These are phyloP conservation scores for Raphanus sativus DNA, from an alignment of 345 rosid genomes.

Conservation along the genomic window DNA sequence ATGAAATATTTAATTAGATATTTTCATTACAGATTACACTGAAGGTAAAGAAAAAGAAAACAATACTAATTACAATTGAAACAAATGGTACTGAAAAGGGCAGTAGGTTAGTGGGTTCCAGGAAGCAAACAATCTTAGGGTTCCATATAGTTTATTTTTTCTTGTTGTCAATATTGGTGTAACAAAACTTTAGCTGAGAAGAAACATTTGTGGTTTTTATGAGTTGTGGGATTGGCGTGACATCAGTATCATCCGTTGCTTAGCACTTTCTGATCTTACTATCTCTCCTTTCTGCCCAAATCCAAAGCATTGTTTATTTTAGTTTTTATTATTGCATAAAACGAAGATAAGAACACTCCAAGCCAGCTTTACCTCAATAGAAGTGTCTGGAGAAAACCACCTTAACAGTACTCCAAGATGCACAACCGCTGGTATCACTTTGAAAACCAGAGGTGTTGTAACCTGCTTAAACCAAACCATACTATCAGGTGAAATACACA, in stretches of 20 bases:
- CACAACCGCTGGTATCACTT: slow-evolving; percentile 50
- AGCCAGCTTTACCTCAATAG: slow-evolving; percentile 39
- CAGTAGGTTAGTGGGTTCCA: slow-evolving; percentile 6
- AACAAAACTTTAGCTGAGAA: slow-evolving; percentile 1
- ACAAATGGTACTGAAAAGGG: not conserved
- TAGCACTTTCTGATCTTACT: slow-evolving; percentile 37
- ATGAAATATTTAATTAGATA: not conserved
- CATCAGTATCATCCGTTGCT: slow-evolving; percentile 37
- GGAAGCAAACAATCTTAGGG: slow-evolving; percentile 21
- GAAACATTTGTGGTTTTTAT: slow-evolving; percentile 9
- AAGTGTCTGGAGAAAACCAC: slow-evolving; percentile 51
- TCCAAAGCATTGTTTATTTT: slow-evolving; percentile 2
- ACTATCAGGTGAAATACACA: slow-evolving; percentile 4
- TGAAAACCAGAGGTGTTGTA: slow-evolving; percentile 55
- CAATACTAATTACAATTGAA: slow-evolving; percentile 30
- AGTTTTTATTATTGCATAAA: not conserved
- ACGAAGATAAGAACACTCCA: slow-evolving; percentile 1
- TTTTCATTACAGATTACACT: not conserved
- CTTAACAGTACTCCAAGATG: slow-evolving; percentile 48
- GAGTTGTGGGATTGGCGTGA: slow-evolving; percentile 34
- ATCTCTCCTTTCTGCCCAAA: slow-evolving; percentile 52
- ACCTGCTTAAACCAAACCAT: slow-evolving; percentile 37
- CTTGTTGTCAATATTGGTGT: slow-evolving; percentile 7
- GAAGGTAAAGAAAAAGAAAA: not conserved
- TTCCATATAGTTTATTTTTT: not conserved